Evolutionary conservation across 2,329 filamentous ascomycete genomes (phyloP), one percentile per base, ranked within the genome.

Genomic region (Aspergillus fumigatus): DNA sequence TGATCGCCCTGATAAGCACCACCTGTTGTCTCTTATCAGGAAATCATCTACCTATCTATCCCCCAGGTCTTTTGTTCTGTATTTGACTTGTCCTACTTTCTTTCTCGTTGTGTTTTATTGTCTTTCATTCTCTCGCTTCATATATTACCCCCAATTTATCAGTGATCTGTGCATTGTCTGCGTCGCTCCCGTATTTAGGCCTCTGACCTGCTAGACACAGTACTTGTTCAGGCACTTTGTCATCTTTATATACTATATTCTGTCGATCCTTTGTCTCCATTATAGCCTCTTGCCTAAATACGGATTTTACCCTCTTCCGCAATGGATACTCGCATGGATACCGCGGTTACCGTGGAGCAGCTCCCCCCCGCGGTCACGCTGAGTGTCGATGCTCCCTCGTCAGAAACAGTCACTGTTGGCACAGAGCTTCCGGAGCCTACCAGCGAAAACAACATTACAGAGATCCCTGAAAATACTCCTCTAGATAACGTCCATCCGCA

Each of bases 271-370:
- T 21, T 3, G 8, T 17, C 41, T 45, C 41, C 1, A 23, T 3
- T 8, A 17, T 17, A 38, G 14, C 5, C 32, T 17, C 32, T 5
- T 7, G 14, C 32, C 2, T 38, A 17, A 14, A 38, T 17, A 38
- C 32, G 14, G 3, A 0, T 47, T 10, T 25, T 10, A 21, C 14
- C 23, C 21, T 26, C 43, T 5, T 23, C 23, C 35, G 27, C 52
- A 38, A 66, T 68, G 65, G 65, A 67, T 53, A 57, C 62, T 41
- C 52, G 41, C 25, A 47, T 53, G 17, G 54, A 59, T 27, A 51
- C 51, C 19, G 48, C 58, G 4, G 55, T 58, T 23, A 55, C 45
- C 35, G 57, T 63, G 45, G 59, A 64, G 35, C 54, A 60, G 32
- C 52, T 55, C 14, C 61, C 59, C 38, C 58, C 56, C 4, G 51